Base-by-base conservation (phyloP, 768 basidiomycete species). In the Termitomyces sp. region DNA sequence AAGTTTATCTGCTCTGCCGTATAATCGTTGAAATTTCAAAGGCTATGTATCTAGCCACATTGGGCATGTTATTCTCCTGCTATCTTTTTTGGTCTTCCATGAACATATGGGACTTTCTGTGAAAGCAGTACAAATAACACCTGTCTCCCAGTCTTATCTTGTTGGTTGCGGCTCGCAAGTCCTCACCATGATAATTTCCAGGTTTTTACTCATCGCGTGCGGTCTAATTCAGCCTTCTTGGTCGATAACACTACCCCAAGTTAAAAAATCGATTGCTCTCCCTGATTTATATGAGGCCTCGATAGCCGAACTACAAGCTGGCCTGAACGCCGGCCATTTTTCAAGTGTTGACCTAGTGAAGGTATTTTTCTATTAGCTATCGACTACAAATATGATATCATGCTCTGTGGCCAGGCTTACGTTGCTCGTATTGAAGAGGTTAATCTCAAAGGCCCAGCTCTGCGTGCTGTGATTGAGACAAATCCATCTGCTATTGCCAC, bases 391-490 rank as follows among this genome's bases (percentile, higher is more conserved):
- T 12, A 13, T 16, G 6, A 16, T 28, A 16, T 1, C 2, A 22
- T 39, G 1, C n/a, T 38, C 12, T 51, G 15, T 39, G 42, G n/a
- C 15, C 57, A 89, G 87, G 85, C 86, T 2, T 89, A 89, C 68
- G 76, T 89, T 64, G 81, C 82, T 12, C 79, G 88, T 2, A 88
- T 89, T 28, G 83, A 87, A 4, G 83, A 89, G 67, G 88, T 90
- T n/a, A 89, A 89, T 65, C 65, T 81, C 18, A 74, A 83, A 59
- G 86, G 87, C 1, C 82, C 86, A 12, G 71, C 71, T 48, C 71
- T 90, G 9, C 82, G 79, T 11, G 87, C 87, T 0, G 78, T 89
- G 5, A 72, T 87, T 15, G 88, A 89, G 59, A 73, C 74, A 1
- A 90, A 85, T 51, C 78, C 82, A 0, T 78, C 76, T 7, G 86